Evolutionary conservation across 83 land plant genomes (phyloP), one percentile per base, ranked within the genome.

Genomic region (Diphasiastrum complanatum): DNA sequence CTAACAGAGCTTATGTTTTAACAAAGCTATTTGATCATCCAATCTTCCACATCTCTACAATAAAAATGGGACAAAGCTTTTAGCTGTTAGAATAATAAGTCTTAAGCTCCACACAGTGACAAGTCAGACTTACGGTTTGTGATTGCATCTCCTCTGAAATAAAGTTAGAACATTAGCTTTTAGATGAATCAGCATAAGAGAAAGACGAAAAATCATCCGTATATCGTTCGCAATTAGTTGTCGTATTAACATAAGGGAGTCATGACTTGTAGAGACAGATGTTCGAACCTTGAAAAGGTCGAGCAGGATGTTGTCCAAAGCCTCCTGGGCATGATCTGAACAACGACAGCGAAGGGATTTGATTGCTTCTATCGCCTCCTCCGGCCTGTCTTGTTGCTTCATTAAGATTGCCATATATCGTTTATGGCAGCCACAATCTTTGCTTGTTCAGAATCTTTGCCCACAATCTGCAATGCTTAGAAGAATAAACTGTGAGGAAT

Each of bases 341-440:
- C 98, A 92, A 19, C 96, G 74, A 64, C 18, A 12, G 23, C 98
- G 72, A 47, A 92, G 74, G 22, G 96, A 88, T 71, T 92, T 92
- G 73, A 92, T 92, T 1, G 98, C 98, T 58, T 92, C 98, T 61
- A 92, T 89, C 20, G 98, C 98, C 62, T 92, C 98, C 45, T 92
- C 88, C 2, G 98, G 84, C 47, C 98, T 51, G 59, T 85, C 89
- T 70, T 88, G 96, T 60, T 92, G 98, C 81, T 92, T 92, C 98
- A 92, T 92, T 20, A 92, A 96, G 61, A 92, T 92, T 4, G 98
- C 98, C 98, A 92, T 92, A 67, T 92, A 96, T 70, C 91, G 66
- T 92, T 92, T 62, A 92, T 92, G 4, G 98, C 98, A 12, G 98
- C 96, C 98, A 96, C 88, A 59, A 92, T 88, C 69, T 88, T 89